Conservation (phyloP, 1,284 basidiomycete species). For the Boletus subluridellus region DNA sequence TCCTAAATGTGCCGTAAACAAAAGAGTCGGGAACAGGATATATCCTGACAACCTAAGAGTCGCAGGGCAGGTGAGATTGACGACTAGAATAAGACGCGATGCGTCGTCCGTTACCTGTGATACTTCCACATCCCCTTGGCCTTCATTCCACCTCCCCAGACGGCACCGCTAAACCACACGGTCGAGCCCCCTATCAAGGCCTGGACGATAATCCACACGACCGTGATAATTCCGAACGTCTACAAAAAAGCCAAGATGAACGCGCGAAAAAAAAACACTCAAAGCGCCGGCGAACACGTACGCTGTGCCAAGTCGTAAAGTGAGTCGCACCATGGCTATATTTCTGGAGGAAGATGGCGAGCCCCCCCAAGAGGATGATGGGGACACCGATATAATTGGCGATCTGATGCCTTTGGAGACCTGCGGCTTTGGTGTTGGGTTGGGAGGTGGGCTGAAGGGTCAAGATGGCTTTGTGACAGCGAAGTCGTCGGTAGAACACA, state of each 20-base stretch:
- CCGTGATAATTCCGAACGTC: conserved; percentile 56
- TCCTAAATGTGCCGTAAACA: conserved; percentile 59
- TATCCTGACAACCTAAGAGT: conserved; percentile 60
- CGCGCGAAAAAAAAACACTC: neutral
- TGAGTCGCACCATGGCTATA: conserved; percentile 44
- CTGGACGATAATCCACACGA: conserved; percentile 57
- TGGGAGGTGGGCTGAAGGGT: conserved; percentile 73
- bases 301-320: conserved; percentile 66
- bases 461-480: conserved; percentile 50
- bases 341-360: conserved; percentile 58
- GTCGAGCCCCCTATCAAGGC: conserved; percentile 57
- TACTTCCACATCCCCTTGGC: conserved; percentile 75
- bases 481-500: neutral
- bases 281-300: conserved; percentile 33
- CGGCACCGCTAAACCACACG: conserved; percentile 62
- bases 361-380: conserved; percentile 51
- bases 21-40: conserved; percentile 50
- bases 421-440: conserved; percentile 61
- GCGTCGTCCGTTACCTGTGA: conserved; percentile 48
- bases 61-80: neutral
- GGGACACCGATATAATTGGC: conserved; percentile 54
- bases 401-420: conserved; percentile 60
- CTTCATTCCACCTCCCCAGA: conserved; percentile 61
- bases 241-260: conserved; percentile 13
- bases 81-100: neutral